Evolutionary conservation across 2,329 filamentous ascomycete species (phyloP), one percentile per base, ranked within the genome.

Genomic region (Pyrenophora teres): DNA sequence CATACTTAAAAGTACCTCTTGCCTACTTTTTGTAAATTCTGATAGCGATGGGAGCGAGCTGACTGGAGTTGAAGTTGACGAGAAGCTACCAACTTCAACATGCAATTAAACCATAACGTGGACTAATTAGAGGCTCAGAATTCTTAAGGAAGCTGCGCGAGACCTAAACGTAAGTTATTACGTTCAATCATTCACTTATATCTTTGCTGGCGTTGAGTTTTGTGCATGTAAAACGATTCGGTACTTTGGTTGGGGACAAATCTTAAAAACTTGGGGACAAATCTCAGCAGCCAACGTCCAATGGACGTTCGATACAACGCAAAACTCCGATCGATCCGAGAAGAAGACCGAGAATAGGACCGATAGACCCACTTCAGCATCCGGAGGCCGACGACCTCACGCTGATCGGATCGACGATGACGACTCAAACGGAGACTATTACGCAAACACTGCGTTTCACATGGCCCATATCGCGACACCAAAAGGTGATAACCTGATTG

Each of bases 221-320:
- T 47, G 36, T 47, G 18, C 25, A 47, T 47, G 44, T n/a, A 40
- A 40, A 35, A 36, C 44, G 40, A 47, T 47, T 40, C 44, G 44
- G 44, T 46, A 40, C 44, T 46, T 46, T 35, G 36, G 31, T 8
- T 16, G 41, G 41, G 41, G 31, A 44, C 41, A 44, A 44, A 41
- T 51, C 41, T 19, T 19, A 19, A 19, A 19, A 19, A 19, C 19
- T 19, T 19, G 19, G 19, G 19, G 19, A 19, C 19, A 19, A 19
- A 19, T 19, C 19, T 19, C 19, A 19, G 19, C 19, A 19, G 19
- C 19, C 19, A 19, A 19, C 19, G 19, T 19, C 19, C 19, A 5
- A 19, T 19, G 5, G 19, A 19, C 19, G 19, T 19, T 19, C 5
- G 5, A 19, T 19, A 19, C 19, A n/a, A n/a, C 3, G 19, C 19